Percentiles rank a stretch among this genome's conserved stretches.
Conservation (phyloP, 495 filamentous ascomycete species). For the Penicillium coprophilum region DNA sequence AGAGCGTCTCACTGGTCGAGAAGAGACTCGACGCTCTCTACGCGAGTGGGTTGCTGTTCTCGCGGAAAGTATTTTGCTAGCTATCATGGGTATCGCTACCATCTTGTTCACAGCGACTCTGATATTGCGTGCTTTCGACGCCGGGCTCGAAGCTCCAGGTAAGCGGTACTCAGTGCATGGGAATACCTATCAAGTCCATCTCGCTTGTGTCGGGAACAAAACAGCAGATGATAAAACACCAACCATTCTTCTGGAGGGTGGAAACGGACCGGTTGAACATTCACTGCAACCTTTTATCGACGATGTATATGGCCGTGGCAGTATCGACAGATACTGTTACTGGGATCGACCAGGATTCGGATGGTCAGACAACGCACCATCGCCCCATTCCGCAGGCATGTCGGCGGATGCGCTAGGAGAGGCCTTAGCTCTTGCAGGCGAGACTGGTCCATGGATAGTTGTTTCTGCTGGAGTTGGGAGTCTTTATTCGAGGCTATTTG, state of each 20-base stretch:
- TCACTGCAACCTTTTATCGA: conserved; percentile 66
- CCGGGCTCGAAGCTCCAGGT: conserved; percentile 67
- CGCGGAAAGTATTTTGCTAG: conserved; percentile 66
- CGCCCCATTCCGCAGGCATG: conserved; percentile 89
- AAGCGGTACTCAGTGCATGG: conserved; percentile 74
- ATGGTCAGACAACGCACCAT: conserved; percentile 92
- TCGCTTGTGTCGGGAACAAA: conserved; percentile 74
- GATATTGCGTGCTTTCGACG: conserved; percentile 72
- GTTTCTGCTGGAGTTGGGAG: conserved; percentile 75
- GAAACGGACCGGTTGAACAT: conserved; percentile 73
- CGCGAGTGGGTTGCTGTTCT: conserved; percentile 84
- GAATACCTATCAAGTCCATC: conserved; percentile 78
- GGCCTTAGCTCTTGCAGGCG: conserved; percentile 74
- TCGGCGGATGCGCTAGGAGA: conserved; percentile 81
- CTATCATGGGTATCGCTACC: conserved; percentile 60
- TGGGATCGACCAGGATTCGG: conserved; percentile 88
- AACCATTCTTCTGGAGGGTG: conserved; percentile 82
- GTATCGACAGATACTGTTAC: conserved; percentile 87
- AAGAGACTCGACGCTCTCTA: conserved; percentile 78
- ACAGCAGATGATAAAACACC: conserved; percentile 46
- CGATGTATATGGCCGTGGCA: conserved; percentile 65
- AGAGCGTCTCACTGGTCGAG: conserved; percentile 85
- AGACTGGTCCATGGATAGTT: conserved; percentile 79
- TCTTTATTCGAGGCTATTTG: conserved; percentile 87
- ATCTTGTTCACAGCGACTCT: conserved; percentile 77